Base-by-base conservation (phyloP, 1,284 basidiomycete genomes). In the Fomitopsis palustris region DNA sequence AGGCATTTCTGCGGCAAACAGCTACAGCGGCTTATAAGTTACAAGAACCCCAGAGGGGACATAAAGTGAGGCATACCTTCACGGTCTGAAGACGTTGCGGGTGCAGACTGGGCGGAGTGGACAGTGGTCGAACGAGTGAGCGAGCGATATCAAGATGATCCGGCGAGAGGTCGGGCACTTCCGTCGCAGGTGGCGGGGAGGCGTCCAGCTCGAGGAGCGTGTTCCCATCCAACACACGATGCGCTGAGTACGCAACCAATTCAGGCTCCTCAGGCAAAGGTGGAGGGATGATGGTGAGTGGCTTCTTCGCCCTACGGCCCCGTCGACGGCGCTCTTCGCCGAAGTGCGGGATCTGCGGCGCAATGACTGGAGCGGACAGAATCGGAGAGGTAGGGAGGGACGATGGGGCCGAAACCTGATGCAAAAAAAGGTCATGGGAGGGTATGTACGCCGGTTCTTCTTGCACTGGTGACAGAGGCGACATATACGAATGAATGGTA, bases 1-100 rank as follows among this genome's bases (percentile, higher is more conserved):
- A 2, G 67, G 67, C 64, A 63, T 63, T 53, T 68, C 67, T 10
- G 67, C 67, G 51, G 65, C 61, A 55, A 68, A 68, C 31, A 68
- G 56, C 67, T 68, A 23, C 7, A 16, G 10, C 1, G 16, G 12
- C 4, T 12, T 10, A 29, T 47, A 2, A 47, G 45, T n/a, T 25
- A 27, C 19, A 47, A 9, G 25, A 29, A 10, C 3, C 12, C 4
- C 23, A 16, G 16, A 27, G 16, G 21, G 21, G 27, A n/a, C 21
- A 33, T n/a, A 10, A 37, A 12, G n/a, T 5, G 14, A 0, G 8
- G 53, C 65, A 38, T 56, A 68, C 67, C 60, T 56, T 63, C 3
- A 57, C 57, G 23, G 61, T 45, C 8, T 53, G 55, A 4, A 57
- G 58, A 21, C 49, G 52, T 16, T 53, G 56, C 19, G 62, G 58